phyloP scores from a whole-genome alignment of 495 filamentous ascomycete species.

The Aspergillus carlsbadensis region DNA sequence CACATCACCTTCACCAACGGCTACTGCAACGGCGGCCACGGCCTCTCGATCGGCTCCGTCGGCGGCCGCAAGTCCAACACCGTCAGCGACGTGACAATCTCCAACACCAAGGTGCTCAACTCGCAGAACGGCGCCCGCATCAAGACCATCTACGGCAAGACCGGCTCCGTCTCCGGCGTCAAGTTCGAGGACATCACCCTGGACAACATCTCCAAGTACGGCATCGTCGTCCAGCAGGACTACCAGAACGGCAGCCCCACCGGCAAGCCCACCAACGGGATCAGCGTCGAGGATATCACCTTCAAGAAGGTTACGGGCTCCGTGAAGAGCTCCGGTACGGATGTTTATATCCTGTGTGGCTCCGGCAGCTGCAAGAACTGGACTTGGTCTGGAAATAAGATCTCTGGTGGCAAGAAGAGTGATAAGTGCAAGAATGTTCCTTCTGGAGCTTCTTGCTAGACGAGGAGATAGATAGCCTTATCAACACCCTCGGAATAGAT shows the following conservation, averaged over 20 bases:
- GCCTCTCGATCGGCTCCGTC: slow-evolving; percentile 69
- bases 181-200: slow-evolving; percentile 62
- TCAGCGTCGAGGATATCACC: slow-evolving; percentile 59
- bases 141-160: slow-evolving; percentile 60
- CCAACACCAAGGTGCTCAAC: slow-evolving; percentile 50
- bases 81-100: slow-evolving; percentile 55
- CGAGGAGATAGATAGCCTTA: too few species aligned
- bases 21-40: slow-evolving; percentile 60
- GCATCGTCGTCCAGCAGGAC: slow-evolving; percentile 68
- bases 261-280: slow-evolving; percentile 59
- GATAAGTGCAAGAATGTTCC: slow-evolving; percentile 43
- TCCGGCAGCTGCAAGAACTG: slow-evolving; percentile 43
- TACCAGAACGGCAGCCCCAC: slow-evolving; percentile 63
- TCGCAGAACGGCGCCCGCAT: slow-evolving; percentile 61
- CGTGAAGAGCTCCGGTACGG: slow-evolving; percentile 35
- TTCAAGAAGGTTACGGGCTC: slow-evolving; percentile 51
- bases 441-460: slow-evolving; percentile 38
- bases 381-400: slow-evolving; percentile 44
- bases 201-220: slow-evolving; percentile 57
- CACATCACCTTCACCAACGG: slow-evolving; percentile 56
- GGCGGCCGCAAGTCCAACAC: slow-evolving; percentile 62
- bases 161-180: slow-evolving; percentile 55
- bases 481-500: too few species aligned
- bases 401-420: slow-evolving; percentile 49
- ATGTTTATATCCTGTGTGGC: slow-evolving; percentile 48